Conservation (phyloP, 1,139 yeast genomes). For the Suhomyces bokatorum region DNA sequence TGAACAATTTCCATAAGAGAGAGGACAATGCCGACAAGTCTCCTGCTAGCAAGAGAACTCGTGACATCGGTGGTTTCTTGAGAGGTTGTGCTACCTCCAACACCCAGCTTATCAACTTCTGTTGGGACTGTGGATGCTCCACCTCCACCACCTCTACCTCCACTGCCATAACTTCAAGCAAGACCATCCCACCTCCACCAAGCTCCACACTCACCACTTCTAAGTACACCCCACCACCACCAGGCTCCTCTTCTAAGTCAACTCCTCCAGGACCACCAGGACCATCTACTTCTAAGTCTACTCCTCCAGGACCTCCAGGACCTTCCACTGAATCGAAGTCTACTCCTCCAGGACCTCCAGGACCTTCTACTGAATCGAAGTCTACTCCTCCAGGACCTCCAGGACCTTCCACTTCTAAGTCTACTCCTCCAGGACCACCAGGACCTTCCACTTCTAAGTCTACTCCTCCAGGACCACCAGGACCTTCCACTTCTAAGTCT, state of each 20-base stretch:
- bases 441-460: no score
- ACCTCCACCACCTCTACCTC: slow-evolving; percentile 1
- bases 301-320: not conserved
- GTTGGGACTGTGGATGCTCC: slow-evolving; percentile 28
- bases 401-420: no score
- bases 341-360: not conserved
- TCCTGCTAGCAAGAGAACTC: slow-evolving; percentile 15
- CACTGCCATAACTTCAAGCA: not conserved
- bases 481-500: no score
- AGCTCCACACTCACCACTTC: no score
- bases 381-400: not conserved
- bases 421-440: no score
- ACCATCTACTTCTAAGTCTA: not conserved
- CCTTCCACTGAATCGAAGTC: not conserved
- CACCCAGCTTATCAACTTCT: slow-evolving; percentile 18
- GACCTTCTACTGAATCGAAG: not conserved
- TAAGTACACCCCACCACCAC: not conserved
- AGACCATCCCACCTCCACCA: no score
- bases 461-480: not conserved
- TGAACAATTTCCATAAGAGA: slow-evolving; percentile 13
- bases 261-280: not conserved
- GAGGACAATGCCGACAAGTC: slow-evolving; percentile 10
- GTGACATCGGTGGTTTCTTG: slow-evolving; percentile 15
- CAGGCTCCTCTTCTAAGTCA: not conserved
- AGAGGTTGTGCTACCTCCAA: slow-evolving; percentile 18